A percentile compares a stretch with the other conserved stretches of the same genome.
Evolutionary conservation across 306 rosid species (phyloP).

Genomic region (Elaeagnus macrophylla): DNA sequence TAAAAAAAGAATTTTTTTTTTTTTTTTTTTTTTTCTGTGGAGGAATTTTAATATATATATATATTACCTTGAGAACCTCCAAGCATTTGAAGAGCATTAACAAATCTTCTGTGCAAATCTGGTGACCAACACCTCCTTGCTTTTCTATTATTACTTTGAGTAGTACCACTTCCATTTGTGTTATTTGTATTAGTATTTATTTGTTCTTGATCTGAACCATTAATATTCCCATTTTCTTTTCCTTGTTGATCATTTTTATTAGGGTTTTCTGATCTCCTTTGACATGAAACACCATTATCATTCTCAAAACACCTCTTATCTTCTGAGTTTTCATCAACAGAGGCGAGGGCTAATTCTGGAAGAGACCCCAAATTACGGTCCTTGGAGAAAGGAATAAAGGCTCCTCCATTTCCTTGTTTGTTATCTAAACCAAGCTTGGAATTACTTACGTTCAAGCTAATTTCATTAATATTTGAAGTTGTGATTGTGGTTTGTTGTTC

Average conservation of each 20-base stretch:
- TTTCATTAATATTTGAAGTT: conserved; percentile 25
- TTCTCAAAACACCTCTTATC: conserved; percentile 39
- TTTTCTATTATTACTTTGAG: conserved; percentile 77
- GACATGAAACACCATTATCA: conserved; percentile 8
- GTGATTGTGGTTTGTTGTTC: conserved; percentile 34
- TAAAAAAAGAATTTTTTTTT: too few relatives aligned
- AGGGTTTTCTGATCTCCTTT: conserved; percentile 31
- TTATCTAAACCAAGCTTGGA: conserved; percentile 46
- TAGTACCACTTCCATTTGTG: not conserved
- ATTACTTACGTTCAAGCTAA: conserved; percentile 44
- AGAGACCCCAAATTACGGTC: conserved; percentile 42
- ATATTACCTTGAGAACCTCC: conserved; percentile 97
- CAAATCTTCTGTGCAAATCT: conserved; percentile 87
- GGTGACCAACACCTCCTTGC: conserved; percentile 99
- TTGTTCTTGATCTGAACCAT: conserved; percentile 29
- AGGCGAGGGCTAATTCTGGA: conserved; percentile 66
- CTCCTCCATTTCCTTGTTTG: conserved; percentile 71
- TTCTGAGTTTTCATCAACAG: conserved; percentile 31
- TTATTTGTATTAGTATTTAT: conserved; percentile 8
- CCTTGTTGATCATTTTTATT: conserved; percentile 16
- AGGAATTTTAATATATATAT: too few relatives aligned
- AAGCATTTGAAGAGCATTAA: conserved; percentile 92
- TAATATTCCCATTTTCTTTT: conserved; percentile 36
- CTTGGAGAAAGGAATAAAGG: conserved; percentile 82
- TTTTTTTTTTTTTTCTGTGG: too few relatives aligned